Base-by-base conservation (phyloP, 805 yeast species). In the Metschnikowia borealis region DNA sequence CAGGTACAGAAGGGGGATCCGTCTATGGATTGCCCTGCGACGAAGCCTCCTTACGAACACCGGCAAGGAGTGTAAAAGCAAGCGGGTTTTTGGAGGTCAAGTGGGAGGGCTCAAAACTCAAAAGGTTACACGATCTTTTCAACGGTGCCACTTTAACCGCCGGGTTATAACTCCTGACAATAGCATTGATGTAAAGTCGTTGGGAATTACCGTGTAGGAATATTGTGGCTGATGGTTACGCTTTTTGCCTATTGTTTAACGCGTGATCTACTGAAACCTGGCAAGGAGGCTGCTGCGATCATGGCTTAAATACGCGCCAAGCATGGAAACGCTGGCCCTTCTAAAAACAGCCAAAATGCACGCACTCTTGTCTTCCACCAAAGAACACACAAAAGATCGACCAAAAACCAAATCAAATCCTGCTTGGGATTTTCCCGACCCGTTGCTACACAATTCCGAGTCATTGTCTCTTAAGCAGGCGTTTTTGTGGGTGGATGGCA, bases 241-340 rank as follows among this genome's bases (percentile, higher is more conserved):
- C 17, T 36, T 8, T 21, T n/a, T 17, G 38, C 17, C 29, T 8
- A 23, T 38, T 38, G 41, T 38, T 38, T 37, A 26, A 6, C n/a
- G 34, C 34, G 43, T 18, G 10, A 37, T 17, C 15, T 23, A 20
- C 42, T 29, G n/a, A 20, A 20, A 15, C 38, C 37, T 32, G 38
- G 37, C 45, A 20, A 37, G 26, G 31, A n/a, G 44, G 38, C 34
- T 20, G 17, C 17, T 21, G 35, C 35, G 44, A 32, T n/a, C 20
- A 13, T 18, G 20, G 29, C 20, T 42, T 34, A 13, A 20, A 33
- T 42, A 20, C 5, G 38, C 45, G 45, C 45, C 32, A 20, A 11
- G 15, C 45, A 21, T 31, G 45, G n/a, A 21, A 42, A 34, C 38
- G 45, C 45, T 42, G 45, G 45, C n/a, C n/a, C 20, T 21, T 20